Evolutionary conservation across 23 red algal genomes (phyloP).

Genomic region (Agarophyton chilense): DNA sequence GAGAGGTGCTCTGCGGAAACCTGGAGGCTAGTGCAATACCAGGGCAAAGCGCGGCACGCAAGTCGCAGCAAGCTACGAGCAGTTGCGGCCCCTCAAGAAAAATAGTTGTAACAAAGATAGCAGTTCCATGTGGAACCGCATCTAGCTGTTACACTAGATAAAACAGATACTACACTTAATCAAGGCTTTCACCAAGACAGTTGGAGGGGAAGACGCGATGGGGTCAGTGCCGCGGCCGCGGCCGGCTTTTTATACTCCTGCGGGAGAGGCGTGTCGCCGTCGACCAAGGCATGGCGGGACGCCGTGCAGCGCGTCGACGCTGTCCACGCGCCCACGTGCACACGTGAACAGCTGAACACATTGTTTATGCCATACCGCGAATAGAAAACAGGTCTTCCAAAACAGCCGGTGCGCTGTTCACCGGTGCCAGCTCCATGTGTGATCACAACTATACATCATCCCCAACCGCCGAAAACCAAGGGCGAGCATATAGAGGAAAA

Average conservation of each 20-base stretch:
- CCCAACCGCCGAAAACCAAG: too few relatives aligned
- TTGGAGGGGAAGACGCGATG: conserved; percentile 27
- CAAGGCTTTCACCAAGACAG: conserved; percentile 86
- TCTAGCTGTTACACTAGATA: conserved; percentile 95
- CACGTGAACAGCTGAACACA: too few relatives aligned
- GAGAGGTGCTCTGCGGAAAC: conserved; percentile 88
- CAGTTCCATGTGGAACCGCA: conserved; percentile 81
- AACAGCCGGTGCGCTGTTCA: too few relatives aligned
- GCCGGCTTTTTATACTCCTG: background rate
- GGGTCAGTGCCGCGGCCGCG: background rate
- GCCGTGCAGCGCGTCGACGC: too few relatives aligned
- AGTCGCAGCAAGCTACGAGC: conserved; percentile 50
- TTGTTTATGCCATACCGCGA: too few relatives aligned
- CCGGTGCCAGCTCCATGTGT: background rate
- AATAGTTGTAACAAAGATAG: conserved; percentile 91
- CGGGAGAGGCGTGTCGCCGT: background rate
- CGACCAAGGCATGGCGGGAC: background rate
- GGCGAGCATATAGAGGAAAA: too few relatives aligned
- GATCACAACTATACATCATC: background rate
- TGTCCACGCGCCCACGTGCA: background rate
- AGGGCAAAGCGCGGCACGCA: conserved; percentile 78
- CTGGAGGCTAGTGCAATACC: conserved; percentile 90
- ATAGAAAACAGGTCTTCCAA: too few relatives aligned
- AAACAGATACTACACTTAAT: conserved; percentile 98
- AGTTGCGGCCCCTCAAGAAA: conserved; percentile 74